Evolutionary conservation across 805 yeast species (phyloP), one percentile per base, ranked within the genome.

Genomic region (Pachysolen tannophilus): DNA sequence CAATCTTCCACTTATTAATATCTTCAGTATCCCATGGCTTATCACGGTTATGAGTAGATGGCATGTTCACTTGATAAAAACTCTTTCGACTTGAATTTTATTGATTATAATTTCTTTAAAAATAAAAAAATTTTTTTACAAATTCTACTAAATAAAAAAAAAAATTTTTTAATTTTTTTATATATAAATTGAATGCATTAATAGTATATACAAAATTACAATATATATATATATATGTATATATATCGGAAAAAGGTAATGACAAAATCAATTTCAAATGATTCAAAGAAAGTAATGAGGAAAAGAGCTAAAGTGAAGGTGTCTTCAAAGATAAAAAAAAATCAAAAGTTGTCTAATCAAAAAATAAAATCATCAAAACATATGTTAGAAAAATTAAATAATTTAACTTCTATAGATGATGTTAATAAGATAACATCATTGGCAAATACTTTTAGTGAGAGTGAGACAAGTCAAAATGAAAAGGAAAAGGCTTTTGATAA

Each of bases 21-120:
- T 87, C 96, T 15, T 82, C 85, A 8, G 95, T 88, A 55, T 88
- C 97, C 97, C 97, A 88, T 35, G 97, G 97, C 60, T 90, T 90
- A 49, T 92, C 97, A 52, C 78, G 80, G 58, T 92, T 85, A 58
- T 90, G 88, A 31, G 94, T 85, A 2, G 96, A 85, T 17, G 82
- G 86, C 98, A 90, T 90, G 29, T 43, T 50, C 39, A 9, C 20
- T 7, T 13, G 20, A 17, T 32, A 15, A 31, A 7, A 6, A 4
- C 15, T 11, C 4, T 15, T 16, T 5, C 4, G 32, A 10, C 8
- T 25, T 26, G 11, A 21, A 8, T 17, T 6, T 11, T 10, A 20
- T 10, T n/a, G 15, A 9, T 10, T 9, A 24, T 26, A 25, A 24
- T 11, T 28, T n/a, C 30, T 5, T 13, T 10, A 11, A 16, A 8